Percentiles rank a stretch among this genome's conserved stretches.
These are phyloP conservation scores for Dillenia turbinata DNA, from an alignment of 164 flowering plant genomes.

Conservation along the genomic window DNA sequence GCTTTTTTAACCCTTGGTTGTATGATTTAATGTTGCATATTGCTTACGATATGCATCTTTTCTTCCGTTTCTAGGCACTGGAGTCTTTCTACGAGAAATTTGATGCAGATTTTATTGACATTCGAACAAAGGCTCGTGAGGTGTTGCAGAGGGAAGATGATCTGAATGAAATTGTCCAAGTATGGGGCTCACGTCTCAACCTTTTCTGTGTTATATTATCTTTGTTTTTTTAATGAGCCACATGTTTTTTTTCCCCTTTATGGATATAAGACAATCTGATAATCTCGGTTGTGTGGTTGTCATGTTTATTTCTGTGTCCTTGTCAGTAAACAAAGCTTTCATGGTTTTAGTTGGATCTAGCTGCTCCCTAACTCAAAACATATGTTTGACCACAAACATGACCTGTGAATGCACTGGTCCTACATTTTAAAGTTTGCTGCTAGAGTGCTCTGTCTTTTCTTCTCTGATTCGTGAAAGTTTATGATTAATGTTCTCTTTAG, in stretches of 20 bases:
- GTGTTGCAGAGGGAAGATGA: conserved; percentile 98
- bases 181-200: conserved; percentile 21
- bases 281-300: too few species aligned
- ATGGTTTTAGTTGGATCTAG: too few species aligned
- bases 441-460: too few species aligned
- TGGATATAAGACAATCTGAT: not conserved
- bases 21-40: not conserved
- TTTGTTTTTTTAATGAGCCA: not conserved
- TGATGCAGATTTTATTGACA: conserved; percentile 87
- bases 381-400: too few species aligned
- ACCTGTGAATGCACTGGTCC: too few species aligned
- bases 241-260: not conserved
- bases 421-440: too few species aligned
- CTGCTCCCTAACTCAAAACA: too few species aligned
- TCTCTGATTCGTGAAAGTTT: too few species aligned
- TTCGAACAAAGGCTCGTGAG: conserved; percentile 99
- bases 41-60: conserved; percentile 1
- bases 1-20: not conserved
- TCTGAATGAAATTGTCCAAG: conserved; percentile 98
- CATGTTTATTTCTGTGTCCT: too few species aligned
- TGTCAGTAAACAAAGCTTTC: too few species aligned
- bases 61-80: conserved; percentile 59
- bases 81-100: conserved; percentile 92
- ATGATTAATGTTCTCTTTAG: not conserved
- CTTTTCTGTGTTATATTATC: not conserved